Evolutionary conservation across 805 yeast species (phyloP).

Genomic region (Lipomyces starkeyi): DNA sequence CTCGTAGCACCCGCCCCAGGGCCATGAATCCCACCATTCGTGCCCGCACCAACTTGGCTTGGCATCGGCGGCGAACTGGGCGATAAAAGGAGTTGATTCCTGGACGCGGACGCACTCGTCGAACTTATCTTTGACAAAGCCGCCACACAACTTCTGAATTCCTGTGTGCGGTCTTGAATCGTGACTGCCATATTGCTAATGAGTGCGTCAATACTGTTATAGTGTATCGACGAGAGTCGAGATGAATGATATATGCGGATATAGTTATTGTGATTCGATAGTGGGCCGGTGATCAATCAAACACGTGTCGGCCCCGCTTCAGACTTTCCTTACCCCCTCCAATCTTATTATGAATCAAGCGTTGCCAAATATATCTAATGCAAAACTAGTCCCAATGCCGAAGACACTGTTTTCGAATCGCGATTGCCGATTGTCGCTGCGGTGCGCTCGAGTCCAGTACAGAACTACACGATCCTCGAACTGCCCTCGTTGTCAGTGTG

Average conservation of each 20-base stretch:
- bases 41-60: conserved; percentile 12
- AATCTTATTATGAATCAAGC: background rate
- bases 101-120: conserved; percentile 50
- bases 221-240: background rate
- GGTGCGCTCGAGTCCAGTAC: background rate
- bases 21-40: conserved; percentile 13
- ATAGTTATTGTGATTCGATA: background rate
- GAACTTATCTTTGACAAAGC: conserved; percentile 62
- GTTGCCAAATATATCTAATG: background rate
- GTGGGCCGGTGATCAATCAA: background rate
- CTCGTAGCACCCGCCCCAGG: conserved; percentile 30
- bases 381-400: background rate
- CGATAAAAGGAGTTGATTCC: conserved; percentile 38
- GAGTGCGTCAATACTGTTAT: background rate
- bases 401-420: background rate
- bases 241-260: background rate
- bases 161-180: conserved; percentile 75
- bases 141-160: conserved; percentile 89
- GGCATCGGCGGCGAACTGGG: conserved; percentile 27
- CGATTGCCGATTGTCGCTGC: background rate
- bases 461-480: background rate
- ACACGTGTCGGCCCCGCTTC: background rate
- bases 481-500: background rate
- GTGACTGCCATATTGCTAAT: conserved; percentile 28
- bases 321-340: background rate